Percentiles rank a stretch among this genome's conserved stretches.
These are phyloP conservation scores for Acrocalymma vagum DNA, from an alignment of 2,329 filamentous ascomycete genomes.

Conservation along the genomic window DNA sequence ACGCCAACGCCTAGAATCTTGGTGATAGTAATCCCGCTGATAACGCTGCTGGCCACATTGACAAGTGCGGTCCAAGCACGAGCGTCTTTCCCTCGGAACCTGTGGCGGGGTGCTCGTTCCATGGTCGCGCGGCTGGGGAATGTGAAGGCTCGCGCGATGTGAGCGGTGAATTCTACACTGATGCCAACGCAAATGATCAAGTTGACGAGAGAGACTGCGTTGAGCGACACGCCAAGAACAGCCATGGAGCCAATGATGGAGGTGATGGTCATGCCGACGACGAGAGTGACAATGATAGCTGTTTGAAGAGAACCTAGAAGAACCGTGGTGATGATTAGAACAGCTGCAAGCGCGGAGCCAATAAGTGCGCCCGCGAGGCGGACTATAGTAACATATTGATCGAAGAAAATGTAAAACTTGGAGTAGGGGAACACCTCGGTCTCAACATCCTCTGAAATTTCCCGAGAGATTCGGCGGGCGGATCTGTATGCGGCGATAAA, in stretches of 20 bases:
- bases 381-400: slow-evolving; percentile 91
- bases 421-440: slow-evolving; percentile 95
- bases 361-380: slow-evolving; percentile 80
- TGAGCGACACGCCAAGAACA: slow-evolving; percentile 84
- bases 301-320: slow-evolving; percentile 87
- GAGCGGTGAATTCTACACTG: slow-evolving; percentile 95
- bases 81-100: slow-evolving; percentile 82
- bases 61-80: slow-evolving; percentile 92
- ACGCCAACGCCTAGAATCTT: slow-evolving; percentile 93
- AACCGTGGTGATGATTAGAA: slow-evolving; percentile 79
- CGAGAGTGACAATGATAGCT: slow-evolving; percentile 81
- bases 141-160: slow-evolving; percentile 94
- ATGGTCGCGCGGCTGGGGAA: slow-evolving; percentile 86
- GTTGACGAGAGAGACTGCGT: slow-evolving; percentile 95
- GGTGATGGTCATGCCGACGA: slow-evolving; percentile 90
- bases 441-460: slow-evolving; percentile 74
- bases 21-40: slow-evolving; percentile 94
- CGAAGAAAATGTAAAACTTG: slow-evolving; percentile 98
- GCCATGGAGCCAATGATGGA: slow-evolving; percentile 98
- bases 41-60: slow-evolving; percentile 93
- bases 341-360: slow-evolving; percentile 83
- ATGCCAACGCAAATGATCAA: slow-evolving; percentile 97
- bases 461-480: slow-evolving; percentile 84
- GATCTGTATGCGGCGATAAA: slow-evolving; percentile 92
- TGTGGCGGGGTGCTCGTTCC: slow-evolving; percentile 75